Evolutionary conservation across 2,329 filamentous ascomycete genomes (phyloP).

Genomic region (Scytalidium lignicola): DNA sequence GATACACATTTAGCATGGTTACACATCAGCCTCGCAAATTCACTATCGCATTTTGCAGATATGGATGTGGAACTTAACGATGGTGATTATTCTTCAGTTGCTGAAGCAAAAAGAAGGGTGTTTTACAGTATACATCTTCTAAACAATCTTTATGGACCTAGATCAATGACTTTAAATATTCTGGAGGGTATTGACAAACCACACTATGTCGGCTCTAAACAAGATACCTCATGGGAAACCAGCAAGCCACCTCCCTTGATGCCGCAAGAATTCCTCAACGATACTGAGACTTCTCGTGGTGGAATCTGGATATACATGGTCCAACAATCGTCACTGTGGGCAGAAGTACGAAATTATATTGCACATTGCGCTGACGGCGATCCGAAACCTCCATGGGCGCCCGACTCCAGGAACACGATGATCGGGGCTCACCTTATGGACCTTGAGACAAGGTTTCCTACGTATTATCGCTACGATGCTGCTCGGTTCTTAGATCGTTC

Average conservation of each 20-base stretch:
- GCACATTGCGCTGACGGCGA: conserved; percentile 11
- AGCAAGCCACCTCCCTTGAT: conserved; percentile 9
- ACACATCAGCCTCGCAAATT: conserved; percentile 1
- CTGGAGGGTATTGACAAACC: conserved; percentile 19
- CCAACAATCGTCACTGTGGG: conserved; percentile 15
- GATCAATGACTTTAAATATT: conserved; percentile 14
- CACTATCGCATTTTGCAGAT: background rate
- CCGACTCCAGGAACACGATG: conserved; percentile 17
- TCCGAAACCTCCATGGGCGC: conserved; percentile 15
- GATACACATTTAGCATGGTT: conserved; percentile 2
- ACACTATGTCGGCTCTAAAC: conserved; percentile 12
- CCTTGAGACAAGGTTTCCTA: conserved; percentile 18
- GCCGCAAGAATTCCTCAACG: conserved; percentile 5
- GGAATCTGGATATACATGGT: conserved; percentile 20
- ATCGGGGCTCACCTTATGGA: conserved; percentile 19
- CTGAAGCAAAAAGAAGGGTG: background rate
- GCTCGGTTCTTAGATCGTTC: conserved; percentile 15
- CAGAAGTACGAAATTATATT: conserved; percentile 14
- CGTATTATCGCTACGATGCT: conserved; percentile 15
- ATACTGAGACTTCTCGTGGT: background rate
- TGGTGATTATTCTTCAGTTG: background rate
- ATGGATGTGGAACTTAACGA: background rate
- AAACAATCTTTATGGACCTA: conserved; percentile 14
- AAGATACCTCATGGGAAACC: conserved; percentile 7
- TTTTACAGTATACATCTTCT: conserved; percentile 17